A percentile compares a stretch with the other conserved stretches of the same genome.
These are phyloP conservation scores for Boletus rubropictus DNA, from an alignment of 768 basidiomycete genomes.

Conservation along the genomic window DNA sequence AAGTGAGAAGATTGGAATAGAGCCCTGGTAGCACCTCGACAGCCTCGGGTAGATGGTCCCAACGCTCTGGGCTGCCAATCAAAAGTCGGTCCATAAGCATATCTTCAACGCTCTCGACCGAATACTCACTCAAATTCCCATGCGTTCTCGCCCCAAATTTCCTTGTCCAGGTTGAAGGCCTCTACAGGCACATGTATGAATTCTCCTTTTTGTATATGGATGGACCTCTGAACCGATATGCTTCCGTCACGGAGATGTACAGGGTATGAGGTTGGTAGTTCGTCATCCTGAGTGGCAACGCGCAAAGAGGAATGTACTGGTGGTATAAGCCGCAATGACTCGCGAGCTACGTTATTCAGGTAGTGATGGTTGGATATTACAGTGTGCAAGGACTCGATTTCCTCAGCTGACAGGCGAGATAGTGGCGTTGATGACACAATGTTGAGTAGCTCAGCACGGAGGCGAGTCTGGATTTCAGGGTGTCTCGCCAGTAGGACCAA, in stretches of 20 bases:
- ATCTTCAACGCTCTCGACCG: neutral
- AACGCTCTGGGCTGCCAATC: constrained; percentile 63
- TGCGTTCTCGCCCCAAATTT: constrained; percentile 74
- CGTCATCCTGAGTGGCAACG: constrained; percentile 72
- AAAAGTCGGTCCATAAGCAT: constrained; percentile 1
- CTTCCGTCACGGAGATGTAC: constrained; percentile 48
- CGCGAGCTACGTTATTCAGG: constrained; percentile 71
- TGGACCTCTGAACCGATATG: constrained; percentile 35
- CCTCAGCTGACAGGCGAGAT: constrained; percentile 52
- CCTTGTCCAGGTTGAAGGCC: constrained; percentile 72
- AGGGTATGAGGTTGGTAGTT: constrained; percentile 64
- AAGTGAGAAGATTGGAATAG: constrained; percentile 65
- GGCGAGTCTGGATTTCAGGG: constrained; percentile 58
- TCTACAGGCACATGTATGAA: constrained; percentile 76
- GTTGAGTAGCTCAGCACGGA: constrained; percentile 62
- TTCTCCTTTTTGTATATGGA: constrained; percentile 60
- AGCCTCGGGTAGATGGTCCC: constrained; percentile 71
- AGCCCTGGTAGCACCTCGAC: constrained; percentile 64
- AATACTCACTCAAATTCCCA: constrained; percentile 70
- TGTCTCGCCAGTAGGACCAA: constrained; percentile 68
- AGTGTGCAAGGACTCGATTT: constrained; percentile 55
- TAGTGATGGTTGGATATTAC: constrained; percentile 57
- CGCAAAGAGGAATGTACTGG: constrained; percentile 80
- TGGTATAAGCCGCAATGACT: constrained; percentile 71
- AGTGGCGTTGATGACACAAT: constrained; percentile 38